Conservation (phyloP, 1,139 yeast species). For the Candida smagusa region DNA sequence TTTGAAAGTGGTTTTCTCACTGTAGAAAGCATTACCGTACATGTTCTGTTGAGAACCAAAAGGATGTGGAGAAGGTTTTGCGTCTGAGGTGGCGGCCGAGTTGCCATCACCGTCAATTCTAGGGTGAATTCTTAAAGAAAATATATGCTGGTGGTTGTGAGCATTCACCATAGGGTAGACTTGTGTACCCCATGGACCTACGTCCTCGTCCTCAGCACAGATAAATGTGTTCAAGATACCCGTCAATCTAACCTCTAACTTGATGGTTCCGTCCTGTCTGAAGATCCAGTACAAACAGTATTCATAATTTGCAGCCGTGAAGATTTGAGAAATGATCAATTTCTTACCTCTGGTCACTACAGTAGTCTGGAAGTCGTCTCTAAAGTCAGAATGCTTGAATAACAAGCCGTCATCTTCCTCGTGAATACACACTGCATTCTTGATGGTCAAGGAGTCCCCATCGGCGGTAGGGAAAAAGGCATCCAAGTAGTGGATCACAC, state of each 20-base stretch:
- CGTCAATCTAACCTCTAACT: conserved; percentile 73
- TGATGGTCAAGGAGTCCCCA: conserved; percentile 68
- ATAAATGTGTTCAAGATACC: conserved; percentile 75
- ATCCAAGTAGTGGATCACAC: conserved; percentile 77
- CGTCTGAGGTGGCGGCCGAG: conserved; percentile 71
- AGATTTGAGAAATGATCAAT: conserved; percentile 72
- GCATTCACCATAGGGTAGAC: conserved; percentile 82
- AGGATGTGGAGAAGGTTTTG: conserved; percentile 54
- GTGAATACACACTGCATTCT: conserved; percentile 78
- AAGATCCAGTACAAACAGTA: conserved; percentile 80
- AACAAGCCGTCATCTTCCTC: conserved; percentile 81
- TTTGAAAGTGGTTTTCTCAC: conserved; percentile 61
- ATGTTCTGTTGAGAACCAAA: conserved; percentile 64
- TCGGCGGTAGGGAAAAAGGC: conserved; percentile 65
- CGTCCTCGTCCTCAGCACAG: conserved; percentile 59
- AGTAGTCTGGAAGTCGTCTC: conserved; percentile 75
- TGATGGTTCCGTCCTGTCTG: conserved; percentile 80
- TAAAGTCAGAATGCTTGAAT: conserved; percentile 78
- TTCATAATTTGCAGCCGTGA: conserved; percentile 84
- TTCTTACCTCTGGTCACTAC: conserved; percentile 73
- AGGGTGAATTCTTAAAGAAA: conserved; percentile 76
- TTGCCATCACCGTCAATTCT: conserved; percentile 77
- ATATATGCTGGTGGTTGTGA: conserved; percentile 82
- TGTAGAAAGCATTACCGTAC: conserved; percentile 71
- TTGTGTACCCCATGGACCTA: conserved; percentile 75